Evolutionary conservation across 768 basidiomycete species (phyloP), one percentile per base, ranked within the genome.

Genomic region (Aureoboletus auriporus): DNA sequence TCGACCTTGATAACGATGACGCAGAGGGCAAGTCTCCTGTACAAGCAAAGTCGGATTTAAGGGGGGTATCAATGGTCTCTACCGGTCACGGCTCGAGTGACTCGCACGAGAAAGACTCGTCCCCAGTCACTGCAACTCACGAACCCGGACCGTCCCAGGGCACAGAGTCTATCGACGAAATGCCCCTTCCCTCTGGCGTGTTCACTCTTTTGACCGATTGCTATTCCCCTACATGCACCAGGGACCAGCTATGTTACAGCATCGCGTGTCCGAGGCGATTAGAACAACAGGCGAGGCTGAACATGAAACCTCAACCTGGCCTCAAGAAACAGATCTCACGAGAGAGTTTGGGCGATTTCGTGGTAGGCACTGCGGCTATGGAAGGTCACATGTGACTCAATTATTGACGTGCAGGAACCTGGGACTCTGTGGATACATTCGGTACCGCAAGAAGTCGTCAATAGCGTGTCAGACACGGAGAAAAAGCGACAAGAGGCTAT

Each of bases 401-500:
- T 40, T 43, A 38, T 53, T 54, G 33, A 46, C 71, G 69, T 68
- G 67, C 55, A 81, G 75, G 85, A 86, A 69, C 81, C 84, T 14
- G 94, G 92, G 1, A 86, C 87, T 14, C 72, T 98, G 4, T 98
- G 96, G 96, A 86, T 95, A 40, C 93, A 97, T 64, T 89, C 93
- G 1, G 96, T 99, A 2, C 91, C 96, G 6, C 84, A 89, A 65
- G 94, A 97, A 65, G 84, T 99, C 34, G 84, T 89, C 29, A 90
- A 94, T 59, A 89, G 86, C 61, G 93, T 97, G 20, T 87, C 88
- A 5, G 94, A 96, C 49, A 76, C 75, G 23, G 95, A 99, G 75
- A 96, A 94, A 78, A 93, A 80, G 67, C 80, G 95, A 2, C 95
- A 98, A 65, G 96, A 99, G 67, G 91, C 92, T 17, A 98, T 99